Conservation (phyloP, 768 basidiomycete genomes). For the Tricholoma hemisulphureum region DNA sequence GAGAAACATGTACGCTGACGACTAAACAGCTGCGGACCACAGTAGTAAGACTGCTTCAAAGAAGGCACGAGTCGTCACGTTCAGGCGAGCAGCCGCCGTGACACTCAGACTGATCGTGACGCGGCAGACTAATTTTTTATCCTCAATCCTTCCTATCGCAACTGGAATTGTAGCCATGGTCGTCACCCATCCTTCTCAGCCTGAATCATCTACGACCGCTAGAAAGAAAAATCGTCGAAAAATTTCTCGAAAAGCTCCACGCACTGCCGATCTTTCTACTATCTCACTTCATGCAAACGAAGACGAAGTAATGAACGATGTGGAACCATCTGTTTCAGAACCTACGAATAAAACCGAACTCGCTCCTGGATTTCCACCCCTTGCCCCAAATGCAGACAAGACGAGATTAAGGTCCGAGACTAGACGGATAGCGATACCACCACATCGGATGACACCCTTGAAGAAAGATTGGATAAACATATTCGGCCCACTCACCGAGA, state of each 20-base stretch:
- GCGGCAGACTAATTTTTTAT: neutral
- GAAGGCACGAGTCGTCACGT: no score
- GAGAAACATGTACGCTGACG: conserved; percentile 11
- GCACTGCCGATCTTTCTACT: conserved; percentile 3
- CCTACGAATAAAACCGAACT: conserved; percentile 29
- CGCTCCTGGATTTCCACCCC: conserved; percentile 68
- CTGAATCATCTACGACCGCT: conserved; percentile 12
- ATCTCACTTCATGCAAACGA: conserved; percentile 7
- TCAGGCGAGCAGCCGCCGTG: no score
- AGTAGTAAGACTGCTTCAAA: no score
- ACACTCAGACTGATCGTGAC: no score
- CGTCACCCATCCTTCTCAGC: conserved; percentile 31
- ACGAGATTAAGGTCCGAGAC: conserved; percentile 74
- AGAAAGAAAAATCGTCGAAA: conserved; percentile 42
- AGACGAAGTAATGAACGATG: conserved; percentile 24
- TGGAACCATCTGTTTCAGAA: conserved; percentile 11
- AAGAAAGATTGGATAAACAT: conserved; percentile 50
- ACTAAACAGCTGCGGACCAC: conserved; percentile 2
- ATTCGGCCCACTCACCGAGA: conserved; percentile 90
- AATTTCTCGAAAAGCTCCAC: conserved; percentile 31
- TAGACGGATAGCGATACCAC: conserved; percentile 89
- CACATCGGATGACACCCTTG: conserved; percentile 95
- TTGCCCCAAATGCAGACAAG: conserved; percentile 57
- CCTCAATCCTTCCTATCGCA: neutral
- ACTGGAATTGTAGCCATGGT: conserved; percentile 35